Conservation (phyloP, 306 rosid species). For the Lotus japonicus region DNA sequence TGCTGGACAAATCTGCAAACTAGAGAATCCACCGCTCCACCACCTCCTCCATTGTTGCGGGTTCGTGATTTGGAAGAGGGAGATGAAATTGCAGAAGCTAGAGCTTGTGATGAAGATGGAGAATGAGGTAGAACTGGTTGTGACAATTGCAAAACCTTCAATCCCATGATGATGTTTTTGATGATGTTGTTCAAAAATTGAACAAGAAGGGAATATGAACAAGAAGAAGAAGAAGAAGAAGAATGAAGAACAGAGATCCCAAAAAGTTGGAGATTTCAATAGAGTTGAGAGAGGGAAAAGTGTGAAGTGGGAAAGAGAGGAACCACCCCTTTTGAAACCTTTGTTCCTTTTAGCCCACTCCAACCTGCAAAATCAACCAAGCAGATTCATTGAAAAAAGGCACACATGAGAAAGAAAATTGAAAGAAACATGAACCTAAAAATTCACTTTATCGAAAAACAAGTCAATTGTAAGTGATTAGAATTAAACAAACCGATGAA, state of each 20-base stretch:
- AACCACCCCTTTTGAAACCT: not conserved
- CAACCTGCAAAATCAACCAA: conserved; percentile 16
- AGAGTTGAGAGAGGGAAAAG: not conserved
- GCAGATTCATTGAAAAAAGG: not conserved
- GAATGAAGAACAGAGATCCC: not conserved
- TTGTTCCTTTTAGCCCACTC: conserved; percentile 14
- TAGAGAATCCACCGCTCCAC: not conserved
- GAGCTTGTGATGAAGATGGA: conserved; percentile 51
- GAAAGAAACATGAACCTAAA: not conserved
- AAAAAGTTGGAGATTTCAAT: conserved; percentile 10
- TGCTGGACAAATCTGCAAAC: conserved; percentile 30
- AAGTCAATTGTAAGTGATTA: too few relatives aligned
- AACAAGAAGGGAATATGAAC: too few relatives aligned
- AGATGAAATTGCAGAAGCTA: conserved; percentile 48
- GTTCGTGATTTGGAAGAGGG: conserved; percentile 42
- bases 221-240: not conserved
- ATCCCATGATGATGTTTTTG: conserved; percentile 31
- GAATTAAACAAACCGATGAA: not conserved
- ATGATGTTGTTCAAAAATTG: too few relatives aligned
- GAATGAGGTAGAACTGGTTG: conserved; percentile 55
- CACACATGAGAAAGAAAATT: not conserved
- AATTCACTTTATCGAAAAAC: not conserved
- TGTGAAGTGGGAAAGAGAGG: not conserved
- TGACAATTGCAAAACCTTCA: conserved; percentile 58
- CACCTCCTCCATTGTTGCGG: conserved; percentile 11